Evolutionary conservation across 2,329 filamentous ascomycete species (phyloP).

Genomic region (Herpomyces periplanetae): DNA sequence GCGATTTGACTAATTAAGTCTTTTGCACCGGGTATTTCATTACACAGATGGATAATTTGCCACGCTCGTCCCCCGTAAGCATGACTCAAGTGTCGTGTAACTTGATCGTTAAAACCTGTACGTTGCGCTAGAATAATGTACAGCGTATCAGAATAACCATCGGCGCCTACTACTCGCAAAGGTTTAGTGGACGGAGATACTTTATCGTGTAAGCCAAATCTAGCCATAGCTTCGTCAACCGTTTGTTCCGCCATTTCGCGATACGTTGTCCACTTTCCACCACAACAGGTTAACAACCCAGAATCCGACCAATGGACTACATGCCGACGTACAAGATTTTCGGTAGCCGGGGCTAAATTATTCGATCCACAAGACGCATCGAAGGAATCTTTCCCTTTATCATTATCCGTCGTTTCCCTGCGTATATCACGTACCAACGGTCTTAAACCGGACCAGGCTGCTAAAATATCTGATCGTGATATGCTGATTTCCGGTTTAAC

Average conservation of each 20-base stretch:
- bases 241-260: conserved; percentile 71
- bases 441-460: conserved; percentile 58
- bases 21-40: too few species aligned
- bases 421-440: conserved; percentile 57
- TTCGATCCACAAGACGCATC: too few species aligned
- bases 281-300: conserved; percentile 44
- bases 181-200: conserved; percentile 17
- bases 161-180: conserved; percentile 32
- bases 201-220: conserved; percentile 20
- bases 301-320: conserved; percentile 39
- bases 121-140: conserved; percentile 88
- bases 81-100: conserved; percentile 50
- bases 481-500: conserved; percentile 50
- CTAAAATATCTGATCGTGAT: conserved; percentile 47
- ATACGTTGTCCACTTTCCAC: conserved; percentile 76
- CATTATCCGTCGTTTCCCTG: too few species aligned
- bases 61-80: conserved; percentile 75
- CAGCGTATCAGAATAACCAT: conserved; percentile 55
- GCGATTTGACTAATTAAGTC: too few species aligned
- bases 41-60: conserved; percentile 48
- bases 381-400: too few species aligned
- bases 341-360: conserved; percentile 46
- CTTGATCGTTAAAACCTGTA: conserved; percentile 61
- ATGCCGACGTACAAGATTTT: conserved; percentile 58
- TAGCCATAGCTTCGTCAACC: conserved; percentile 33